These are phyloP conservation scores for Lachnellula hyalina DNA, from an alignment of 2,329 filamentous ascomycete species.

Conservation along the genomic window DNA sequence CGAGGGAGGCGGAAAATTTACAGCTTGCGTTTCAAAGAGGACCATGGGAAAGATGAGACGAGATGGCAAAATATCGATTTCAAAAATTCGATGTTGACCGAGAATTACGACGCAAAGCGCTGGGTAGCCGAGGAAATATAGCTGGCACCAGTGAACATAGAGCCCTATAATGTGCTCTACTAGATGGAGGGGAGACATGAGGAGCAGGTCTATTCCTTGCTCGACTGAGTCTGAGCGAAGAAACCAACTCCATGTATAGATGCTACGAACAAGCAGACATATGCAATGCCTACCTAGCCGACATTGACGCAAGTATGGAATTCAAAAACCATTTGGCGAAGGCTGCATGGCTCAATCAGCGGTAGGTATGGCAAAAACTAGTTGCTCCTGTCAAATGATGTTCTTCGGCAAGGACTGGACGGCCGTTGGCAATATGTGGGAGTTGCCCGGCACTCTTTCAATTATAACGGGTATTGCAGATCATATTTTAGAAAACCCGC, in stretches of 20 bases:
- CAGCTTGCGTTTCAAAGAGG: no score
- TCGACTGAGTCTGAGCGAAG: conserved; percentile 3
- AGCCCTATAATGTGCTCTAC: no score
- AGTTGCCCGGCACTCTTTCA: background rate
- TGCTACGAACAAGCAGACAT: conserved; percentile 8
- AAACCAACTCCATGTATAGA: conserved; percentile 9
- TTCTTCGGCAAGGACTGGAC: conserved; percentile 1
- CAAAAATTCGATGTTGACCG: no score
- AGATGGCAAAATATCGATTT: no score
- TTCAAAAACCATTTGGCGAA: background rate
- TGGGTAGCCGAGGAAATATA: no score
- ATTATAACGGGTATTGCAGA: background rate
- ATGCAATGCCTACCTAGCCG: conserved; percentile 10
- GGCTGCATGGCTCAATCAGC: background rate
- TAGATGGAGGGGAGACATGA: no score
- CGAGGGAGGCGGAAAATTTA: no score
- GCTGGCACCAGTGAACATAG: no score
- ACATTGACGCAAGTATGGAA: background rate
- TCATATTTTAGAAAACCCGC: background rate
- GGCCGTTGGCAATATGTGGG: background rate
- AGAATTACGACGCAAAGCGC: no score
- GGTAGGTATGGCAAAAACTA: conserved; percentile 5
- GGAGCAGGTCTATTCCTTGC: no score
- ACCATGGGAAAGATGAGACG: no score
- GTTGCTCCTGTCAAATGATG: background rate